Percentiles rank a stretch among this genome's conserved stretches.
Conservation (phyloP, 768 basidiomycete genomes). For the Russula compacta region DNA sequence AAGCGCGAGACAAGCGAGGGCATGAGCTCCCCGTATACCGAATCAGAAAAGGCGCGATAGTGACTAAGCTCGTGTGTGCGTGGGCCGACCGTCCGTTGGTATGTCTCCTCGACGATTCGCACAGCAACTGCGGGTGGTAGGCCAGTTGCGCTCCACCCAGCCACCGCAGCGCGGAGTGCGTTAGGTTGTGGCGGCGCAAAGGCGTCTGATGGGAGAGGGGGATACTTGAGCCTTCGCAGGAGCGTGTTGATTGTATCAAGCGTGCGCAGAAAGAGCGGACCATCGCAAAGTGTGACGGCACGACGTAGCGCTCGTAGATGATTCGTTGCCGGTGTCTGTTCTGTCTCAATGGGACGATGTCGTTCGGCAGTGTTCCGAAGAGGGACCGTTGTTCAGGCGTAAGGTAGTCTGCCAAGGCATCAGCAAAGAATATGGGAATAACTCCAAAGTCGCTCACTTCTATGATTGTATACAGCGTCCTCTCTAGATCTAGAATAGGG, state of each 20-base stretch:
- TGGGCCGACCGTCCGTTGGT: constrained; percentile 89
- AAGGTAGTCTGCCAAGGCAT: constrained; percentile 45
- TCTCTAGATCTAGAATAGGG: constrained; percentile 72
- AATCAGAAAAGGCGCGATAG: constrained; percentile 77
- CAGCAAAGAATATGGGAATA: background rate
- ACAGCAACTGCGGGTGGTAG: constrained; percentile 59
- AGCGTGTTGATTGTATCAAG: constrained; percentile 54
- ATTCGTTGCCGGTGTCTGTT: constrained; percentile 9
- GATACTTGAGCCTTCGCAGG: constrained; percentile 59
- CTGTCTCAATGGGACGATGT: constrained; percentile 23
- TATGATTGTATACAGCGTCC: constrained; percentile 60
- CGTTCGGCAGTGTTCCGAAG: constrained; percentile 58
- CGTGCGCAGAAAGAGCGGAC: constrained; percentile 58
- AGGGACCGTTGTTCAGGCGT: constrained; percentile 53
- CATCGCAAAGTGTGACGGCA: constrained; percentile 60
- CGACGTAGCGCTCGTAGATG: constrained; percentile 56
- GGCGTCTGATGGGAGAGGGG: constrained; percentile 41
- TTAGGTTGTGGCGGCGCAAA: constrained; percentile 40
- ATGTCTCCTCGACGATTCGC: constrained; percentile 82
- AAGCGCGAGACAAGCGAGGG: constrained; percentile 58
- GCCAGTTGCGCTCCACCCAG: constrained; percentile 42
- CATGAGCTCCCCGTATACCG: constrained; percentile 86
- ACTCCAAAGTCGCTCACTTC: constrained; percentile 29
- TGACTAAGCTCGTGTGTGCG: constrained; percentile 70
- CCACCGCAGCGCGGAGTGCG: constrained; percentile 37